A percentile compares a stretch with the other conserved stretches of the same genome.
Conservation (phyloP, 768 basidiomycete genomes). For the Nidularia sp. region DNA sequence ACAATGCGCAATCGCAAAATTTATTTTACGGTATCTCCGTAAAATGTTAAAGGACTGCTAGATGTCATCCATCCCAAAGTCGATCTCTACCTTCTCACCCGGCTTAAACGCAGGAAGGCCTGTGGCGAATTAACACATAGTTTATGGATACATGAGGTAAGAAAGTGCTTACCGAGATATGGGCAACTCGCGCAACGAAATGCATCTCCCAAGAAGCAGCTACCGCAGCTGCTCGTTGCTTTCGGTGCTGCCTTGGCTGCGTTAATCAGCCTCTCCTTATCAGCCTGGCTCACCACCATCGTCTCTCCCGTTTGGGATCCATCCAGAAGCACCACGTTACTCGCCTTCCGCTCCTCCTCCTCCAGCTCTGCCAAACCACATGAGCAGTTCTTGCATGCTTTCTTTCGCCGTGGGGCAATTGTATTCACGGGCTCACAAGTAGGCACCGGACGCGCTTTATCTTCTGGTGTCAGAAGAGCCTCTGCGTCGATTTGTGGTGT, state of each 20-base stretch:
- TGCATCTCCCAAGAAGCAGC: constrained; percentile 96
- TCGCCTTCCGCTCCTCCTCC: constrained; percentile 65
- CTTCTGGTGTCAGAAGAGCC: constrained; percentile 76
- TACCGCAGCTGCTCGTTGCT: constrained; percentile 96
- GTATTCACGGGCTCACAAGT: constrained; percentile 65
- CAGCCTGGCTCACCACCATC: constrained; percentile 50
- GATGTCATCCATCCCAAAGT: constrained; percentile 86
- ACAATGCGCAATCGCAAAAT: too few species aligned
- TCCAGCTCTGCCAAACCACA: constrained; percentile 96
- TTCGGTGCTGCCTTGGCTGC: constrained; percentile 75
- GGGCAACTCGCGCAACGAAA: constrained; percentile 97
- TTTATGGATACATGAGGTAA: neutral
- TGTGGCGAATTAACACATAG: constrained; percentile 23
- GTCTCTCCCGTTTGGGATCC: constrained; percentile 57
- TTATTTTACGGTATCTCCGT: too few species aligned
- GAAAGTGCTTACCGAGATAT: constrained; percentile 83
- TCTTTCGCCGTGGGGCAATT: constrained; percentile 64
- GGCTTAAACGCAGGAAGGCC: constrained; percentile 98
- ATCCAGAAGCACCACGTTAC: constrained; percentile 67
- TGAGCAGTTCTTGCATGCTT: constrained; percentile 94
- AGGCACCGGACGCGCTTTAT: constrained; percentile 74
- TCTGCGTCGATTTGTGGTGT: constrained; percentile 80
- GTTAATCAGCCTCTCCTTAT: constrained; percentile 59
- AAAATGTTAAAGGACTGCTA: too few species aligned
- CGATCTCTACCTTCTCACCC: constrained; percentile 94